Evolutionary conservation across 805 yeast genomes (phyloP), one percentile per base, ranked within the genome.

Genomic region (Candida tallmaniae): DNA sequence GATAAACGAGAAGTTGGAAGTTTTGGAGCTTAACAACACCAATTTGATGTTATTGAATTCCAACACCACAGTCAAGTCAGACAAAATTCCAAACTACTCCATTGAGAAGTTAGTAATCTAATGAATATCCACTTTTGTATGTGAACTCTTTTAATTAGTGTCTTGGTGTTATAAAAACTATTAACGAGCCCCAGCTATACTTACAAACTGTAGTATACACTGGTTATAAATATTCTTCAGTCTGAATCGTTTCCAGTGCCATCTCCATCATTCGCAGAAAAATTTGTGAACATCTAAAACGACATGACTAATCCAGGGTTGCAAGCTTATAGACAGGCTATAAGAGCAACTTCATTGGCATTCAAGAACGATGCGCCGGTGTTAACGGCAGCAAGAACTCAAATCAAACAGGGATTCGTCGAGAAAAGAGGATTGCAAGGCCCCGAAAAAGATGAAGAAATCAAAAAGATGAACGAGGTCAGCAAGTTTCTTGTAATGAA

Each of bases 401-500:
- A 78, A 50, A 74, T 84, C 50, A 73, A 69, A 50, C 58, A 67
- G 25, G 83, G 83, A 17, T 76, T 65, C 47, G 58, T 68, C 34
- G 48, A 54, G 32, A 52, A 61, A 43, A 44, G 44, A 19, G 16
- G 38, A 7, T 48, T 61, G 18, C 41, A 40, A 15, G 27, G 35
- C n/a, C 44, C 41, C n/a, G 32, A 48, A 29, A 45, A 45, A 6
- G 44, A 43, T 9, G 59, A 80, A 31, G 76, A 73, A 35, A 72
- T 76, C 23, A 56, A 63, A 11, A 65, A 74, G 36, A 61, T 88
- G 39, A 73, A 79, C 34, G 89, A 80, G 12, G 82, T 90, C n/a
- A 76, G 89, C 1, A 53, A 56, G 26, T 81, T 88, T 43, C 64
- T 90, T 38, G 66, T 73, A 31, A 66, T 70, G 39, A 90, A 90